These are phyloP conservation scores for Fusarium vanettenii DNA, from an alignment of 2,329 filamentous ascomycete genomes.

Conservation along the genomic window DNA sequence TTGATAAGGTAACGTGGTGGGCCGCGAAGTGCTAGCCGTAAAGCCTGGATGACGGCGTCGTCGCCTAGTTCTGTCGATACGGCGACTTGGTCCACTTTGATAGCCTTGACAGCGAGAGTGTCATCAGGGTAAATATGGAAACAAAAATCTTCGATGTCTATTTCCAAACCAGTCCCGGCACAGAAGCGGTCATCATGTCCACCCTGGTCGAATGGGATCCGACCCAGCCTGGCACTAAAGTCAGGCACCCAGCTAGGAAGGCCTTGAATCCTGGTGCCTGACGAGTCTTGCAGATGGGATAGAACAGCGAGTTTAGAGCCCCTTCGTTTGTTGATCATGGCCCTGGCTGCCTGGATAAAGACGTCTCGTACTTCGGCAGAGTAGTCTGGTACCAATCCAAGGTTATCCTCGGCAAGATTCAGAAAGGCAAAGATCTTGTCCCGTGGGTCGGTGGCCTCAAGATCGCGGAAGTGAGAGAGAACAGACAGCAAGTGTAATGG, in stretches of 20 bases:
- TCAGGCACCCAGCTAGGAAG: background rate
- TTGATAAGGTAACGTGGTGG: background rate
- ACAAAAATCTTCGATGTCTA: background rate
- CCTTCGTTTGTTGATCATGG: background rate
- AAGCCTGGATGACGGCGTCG: background rate
- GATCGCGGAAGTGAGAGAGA: background rate
- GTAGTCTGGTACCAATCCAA: background rate
- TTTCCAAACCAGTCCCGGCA: background rate
- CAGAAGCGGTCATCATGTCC: background rate
- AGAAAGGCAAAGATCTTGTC: slow-evolving; percentile 13
- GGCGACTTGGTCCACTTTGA: background rate
- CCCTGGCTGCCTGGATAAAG: background rate
- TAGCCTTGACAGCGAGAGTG: background rate
- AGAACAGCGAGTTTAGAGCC: background rate
- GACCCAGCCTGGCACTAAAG: background rate
- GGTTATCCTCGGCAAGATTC: background rate
- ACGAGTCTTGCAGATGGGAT: background rate
- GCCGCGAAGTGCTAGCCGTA: background rate
- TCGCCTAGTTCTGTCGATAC: background rate
- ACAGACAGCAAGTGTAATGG: background rate
- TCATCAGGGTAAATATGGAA: background rate
- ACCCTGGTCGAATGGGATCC: background rate
- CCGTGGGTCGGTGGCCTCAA: slow-evolving; percentile 5
- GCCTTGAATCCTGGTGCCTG: background rate
- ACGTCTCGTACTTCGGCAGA: background rate